Evolutionary conservation across 2,329 filamentous ascomycete species (phyloP), one percentile per base, ranked within the genome.

Genomic region (Botryosphaeria dothidea): DNA sequence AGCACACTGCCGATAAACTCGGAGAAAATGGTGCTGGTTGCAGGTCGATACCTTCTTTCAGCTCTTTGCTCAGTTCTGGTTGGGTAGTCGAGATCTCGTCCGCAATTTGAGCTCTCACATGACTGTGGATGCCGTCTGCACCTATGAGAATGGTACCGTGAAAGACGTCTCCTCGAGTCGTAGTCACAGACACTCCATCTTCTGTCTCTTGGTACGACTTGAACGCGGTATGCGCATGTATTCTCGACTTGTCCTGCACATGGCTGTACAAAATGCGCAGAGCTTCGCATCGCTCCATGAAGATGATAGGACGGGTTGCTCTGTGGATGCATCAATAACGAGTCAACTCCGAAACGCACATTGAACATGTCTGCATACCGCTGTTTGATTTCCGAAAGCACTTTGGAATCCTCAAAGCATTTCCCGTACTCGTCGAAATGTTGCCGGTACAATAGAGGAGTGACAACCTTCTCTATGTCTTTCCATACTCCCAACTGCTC

Each of bases 401-500:
- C 51, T 29, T 54, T 54, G 2, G 51, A 54, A 13, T 54, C 31
- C 29, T 54, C 51, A 15, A 54, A 21, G 31, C 51, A 54, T 17
- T 5, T 38, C 4, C 51, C 51, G 23, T 54, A 3, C 19, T 54
- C 51, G n/a, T 54, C 51, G n/a, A 54, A 54, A 11, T 23, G 7
- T 19, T 21, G 19, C n/a, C 51, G 31, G 13, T 54, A 19, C 8
- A 36, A 4, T 2, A 54, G 51, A 1, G 51, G 51, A 5, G 17
- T 19, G n/a, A 21, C 19, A 7, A 0, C 19, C 15, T 43, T n/a
- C 27, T 45, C 17, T 3, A 58, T 45, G 17, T 58, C 54, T 7
- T 58, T 19, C 15, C 21, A 13, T 4, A 43, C 66, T 6, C 70
- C 71, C 25, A 72, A 67, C 17, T 72, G 71, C 38, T 72, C 69